These are phyloP conservation scores for Umbelopsis isabellina DNA, from an alignment of 192 early-diverging fungal genomes.

Conservation along the genomic window DNA sequence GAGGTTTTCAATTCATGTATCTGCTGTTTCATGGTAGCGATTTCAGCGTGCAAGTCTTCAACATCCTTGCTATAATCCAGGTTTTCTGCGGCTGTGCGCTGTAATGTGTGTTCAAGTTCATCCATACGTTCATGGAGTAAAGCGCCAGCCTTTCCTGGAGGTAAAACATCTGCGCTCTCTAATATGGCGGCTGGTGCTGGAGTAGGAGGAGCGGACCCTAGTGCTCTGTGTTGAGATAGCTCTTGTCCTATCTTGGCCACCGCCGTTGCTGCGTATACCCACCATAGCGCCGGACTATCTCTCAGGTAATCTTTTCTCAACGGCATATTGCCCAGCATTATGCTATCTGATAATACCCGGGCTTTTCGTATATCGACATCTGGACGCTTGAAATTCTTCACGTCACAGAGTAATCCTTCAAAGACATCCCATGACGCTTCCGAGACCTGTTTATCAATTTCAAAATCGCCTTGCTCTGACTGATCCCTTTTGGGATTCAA, in stretches of 20 bases:
- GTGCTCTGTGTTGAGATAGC: neutral
- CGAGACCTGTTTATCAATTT: neutral
- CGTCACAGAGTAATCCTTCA: constrained; percentile 35
- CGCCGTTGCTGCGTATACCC: constrained; percentile 31
- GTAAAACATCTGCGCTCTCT: neutral
- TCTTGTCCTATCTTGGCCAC: constrained; percentile 22
- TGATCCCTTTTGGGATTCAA: neutral
- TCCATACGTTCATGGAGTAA: constrained; percentile 40
- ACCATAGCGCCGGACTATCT: constrained; percentile 20
- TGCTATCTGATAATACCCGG: constrained; percentile 34
- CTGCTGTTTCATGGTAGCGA: neutral
- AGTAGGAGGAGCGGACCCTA: neutral
- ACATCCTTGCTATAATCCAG: constrained; percentile 9
- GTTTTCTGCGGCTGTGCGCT: neutral
- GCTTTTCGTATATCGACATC: constrained; percentile 5
- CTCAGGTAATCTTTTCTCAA: constrained; percentile 31
- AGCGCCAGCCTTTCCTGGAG: constrained; percentile 14
- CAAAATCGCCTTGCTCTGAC: neutral
- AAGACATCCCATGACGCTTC: constrained; percentile 33
- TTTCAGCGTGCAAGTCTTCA: neutral
- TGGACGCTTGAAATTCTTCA: constrained; percentile 29
- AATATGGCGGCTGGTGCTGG: neutral
- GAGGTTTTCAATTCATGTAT: neutral
- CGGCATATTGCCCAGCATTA: constrained; percentile 39
- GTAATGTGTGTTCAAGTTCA: constrained; percentile 29